Percentiles rank a stretch among this genome's conserved stretches.
Conservation (phyloP, 805 yeast genomes). For the Teunomyces panamensis region DNA sequence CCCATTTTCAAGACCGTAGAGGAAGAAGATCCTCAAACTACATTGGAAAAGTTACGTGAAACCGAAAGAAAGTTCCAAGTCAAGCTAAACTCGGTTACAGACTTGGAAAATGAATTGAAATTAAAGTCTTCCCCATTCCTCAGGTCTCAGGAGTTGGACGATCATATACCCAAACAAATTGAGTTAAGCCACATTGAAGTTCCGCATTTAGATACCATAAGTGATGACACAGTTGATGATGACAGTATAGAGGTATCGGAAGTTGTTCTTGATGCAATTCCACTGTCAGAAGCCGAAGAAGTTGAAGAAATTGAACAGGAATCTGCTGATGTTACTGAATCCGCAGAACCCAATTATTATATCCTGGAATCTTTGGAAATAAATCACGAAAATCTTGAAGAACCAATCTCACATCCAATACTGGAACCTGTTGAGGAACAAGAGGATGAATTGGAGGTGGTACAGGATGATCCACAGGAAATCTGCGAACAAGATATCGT, state of each 20-base stretch:
- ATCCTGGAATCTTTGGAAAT: background rate
- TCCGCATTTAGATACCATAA: slow-evolving; percentile 1
- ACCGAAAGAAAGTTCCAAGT: slow-evolving; percentile 24
- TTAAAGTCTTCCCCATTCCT: slow-evolving; percentile 4
- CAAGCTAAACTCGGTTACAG: slow-evolving; percentile 18
- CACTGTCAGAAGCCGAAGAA: background rate
- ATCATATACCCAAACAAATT: slow-evolving; percentile 15
- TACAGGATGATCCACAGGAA: background rate
- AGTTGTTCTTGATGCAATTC: background rate
- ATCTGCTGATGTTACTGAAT: background rate
- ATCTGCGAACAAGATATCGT: background rate
- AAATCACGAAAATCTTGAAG: background rate
- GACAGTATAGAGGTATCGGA: background rate
- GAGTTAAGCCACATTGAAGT: slow-evolving; percentile 1
- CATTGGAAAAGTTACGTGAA: slow-evolving; percentile 18
- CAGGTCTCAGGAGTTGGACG: background rate
- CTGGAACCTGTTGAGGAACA: background rate
- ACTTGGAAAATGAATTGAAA: slow-evolving; percentile 16
- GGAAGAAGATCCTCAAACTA: slow-evolving; percentile 23
- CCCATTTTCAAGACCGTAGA: slow-evolving; percentile 28
- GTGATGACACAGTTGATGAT: background rate
- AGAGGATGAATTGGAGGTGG: background rate
- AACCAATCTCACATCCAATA: background rate
- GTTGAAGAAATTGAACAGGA: background rate
- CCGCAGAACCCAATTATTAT: background rate